These are phyloP conservation scores for Stellera chamaejasme DNA, from an alignment of 345 rosid genomes.

Conservation along the genomic window DNA sequence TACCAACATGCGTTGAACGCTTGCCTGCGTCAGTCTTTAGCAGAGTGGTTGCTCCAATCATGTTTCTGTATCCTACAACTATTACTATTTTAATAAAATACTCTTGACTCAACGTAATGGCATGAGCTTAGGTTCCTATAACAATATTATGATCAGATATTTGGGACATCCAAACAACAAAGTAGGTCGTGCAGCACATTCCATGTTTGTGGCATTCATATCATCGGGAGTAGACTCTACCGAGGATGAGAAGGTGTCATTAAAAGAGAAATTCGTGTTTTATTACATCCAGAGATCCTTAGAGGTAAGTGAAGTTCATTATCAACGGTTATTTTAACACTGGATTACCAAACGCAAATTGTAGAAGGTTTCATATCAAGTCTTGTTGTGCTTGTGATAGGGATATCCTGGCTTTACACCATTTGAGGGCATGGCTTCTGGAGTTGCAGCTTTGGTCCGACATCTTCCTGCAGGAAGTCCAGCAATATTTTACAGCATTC, in stretches of 20 bases:
- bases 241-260: constrained; percentile 39
- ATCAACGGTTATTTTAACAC: background rate
- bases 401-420: constrained; percentile 76
- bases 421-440: constrained; percentile 95
- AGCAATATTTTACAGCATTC: constrained; percentile 64
- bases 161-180: constrained; percentile 81
- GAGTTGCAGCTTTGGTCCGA: constrained; percentile 71
- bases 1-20: constrained; percentile 74
- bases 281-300: constrained; percentile 80
- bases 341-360: constrained; percentile 1
- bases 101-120: background rate
- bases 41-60: constrained; percentile 62
- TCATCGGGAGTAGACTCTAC: constrained; percentile 55
- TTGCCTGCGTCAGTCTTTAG: constrained; percentile 54
- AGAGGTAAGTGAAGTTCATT: constrained; percentile 35
- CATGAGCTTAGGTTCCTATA: constrained; percentile 35
- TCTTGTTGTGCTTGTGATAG: constrained; percentile 27
- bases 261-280: constrained; percentile 81
- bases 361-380: constrained; percentile 8
- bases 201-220: constrained; percentile 66
- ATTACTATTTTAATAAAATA: constrained; percentile 1
- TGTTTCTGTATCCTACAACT: constrained; percentile 81
- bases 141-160: constrained; percentile 38
- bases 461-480: constrained; percentile 97
- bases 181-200: constrained; percentile 73